Base-by-base conservation (phyloP, 768 basidiomycete genomes). In the Tricholoma matsutake region DNA sequence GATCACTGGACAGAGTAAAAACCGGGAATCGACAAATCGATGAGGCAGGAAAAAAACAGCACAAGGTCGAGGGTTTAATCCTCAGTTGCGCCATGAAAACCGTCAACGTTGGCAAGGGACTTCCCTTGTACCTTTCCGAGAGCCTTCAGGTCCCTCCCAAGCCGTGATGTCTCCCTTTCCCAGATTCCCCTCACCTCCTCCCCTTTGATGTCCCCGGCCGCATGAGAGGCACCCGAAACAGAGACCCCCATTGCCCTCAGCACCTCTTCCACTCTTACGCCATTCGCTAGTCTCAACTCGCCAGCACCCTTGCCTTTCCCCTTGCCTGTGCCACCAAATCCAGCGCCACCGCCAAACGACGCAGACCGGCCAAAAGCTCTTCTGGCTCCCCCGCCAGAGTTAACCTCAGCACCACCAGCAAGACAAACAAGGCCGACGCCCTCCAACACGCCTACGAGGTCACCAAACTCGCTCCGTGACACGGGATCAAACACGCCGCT, bases 401-500 rank as follows among this genome's bases (percentile, higher is more conserved):
- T 43, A 11, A 56, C 18, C 20, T 60, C 58, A 11, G 56, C 54
- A 16, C 60, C 18, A 14, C 58, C 60, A 63, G 67, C 61, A 56
- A 69, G 56, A 62, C 69, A 57, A 71, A 75, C 10, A 75, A 77
- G 10, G 78, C 92, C 92, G 6, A 83, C 80, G 3, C 88, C 89
- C 73, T 94, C 92, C 37, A 94, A 74, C 53, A 93, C 75, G 25
- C 83, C 81, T 0, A 89, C 67, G 3, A 94, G 77, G 64, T 94
- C 92, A 0, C 79, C 76, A 64, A 94, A 92, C 66, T 93, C 91
- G 69, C 83, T 89, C 8, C 89, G 80, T 9, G 87, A 89, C 1
- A 88, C 89, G 3, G 88, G 79, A 2, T 81, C 75, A 62, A 91
- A 87, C 4, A 83, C 69, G 14, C 80, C 81, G 14, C 74, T 76